A percentile compares a stretch with the other conserved stretches of the same genome.
These are phyloP conservation scores for Dimargaris cristalligena DNA, from an alignment of 192 early-diverging fungal genomes.

Conservation along the genomic window DNA sequence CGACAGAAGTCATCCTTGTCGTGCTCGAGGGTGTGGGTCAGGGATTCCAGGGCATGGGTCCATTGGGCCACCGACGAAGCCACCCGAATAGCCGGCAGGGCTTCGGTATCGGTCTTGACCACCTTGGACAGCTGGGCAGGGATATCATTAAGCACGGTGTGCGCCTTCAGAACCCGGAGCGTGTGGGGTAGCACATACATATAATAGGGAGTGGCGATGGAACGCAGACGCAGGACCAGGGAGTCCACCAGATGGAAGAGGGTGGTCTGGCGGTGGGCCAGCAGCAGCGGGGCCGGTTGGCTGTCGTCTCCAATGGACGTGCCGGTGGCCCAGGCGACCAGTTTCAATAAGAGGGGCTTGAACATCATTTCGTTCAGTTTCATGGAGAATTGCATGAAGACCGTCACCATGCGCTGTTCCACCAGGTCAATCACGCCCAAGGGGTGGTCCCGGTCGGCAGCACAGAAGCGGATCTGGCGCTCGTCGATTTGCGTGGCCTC, in stretches of 20 bases:
- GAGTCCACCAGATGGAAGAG: constrained; percentile 23
- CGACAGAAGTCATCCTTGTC: constrained; percentile 54
- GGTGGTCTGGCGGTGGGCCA: constrained; percentile 16
- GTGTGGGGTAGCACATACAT: constrained; percentile 53
- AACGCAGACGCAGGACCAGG: constrained; percentile 26
- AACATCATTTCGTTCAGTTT: constrained; percentile 90
- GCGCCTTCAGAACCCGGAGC: constrained; percentile 36
- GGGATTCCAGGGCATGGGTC: constrained; percentile 48
- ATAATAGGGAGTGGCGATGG: constrained; percentile 67
- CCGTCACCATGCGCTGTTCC: constrained; percentile 49
- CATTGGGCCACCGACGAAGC: constrained; percentile 31
- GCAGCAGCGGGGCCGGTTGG: background rate
- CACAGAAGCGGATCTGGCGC: background rate
- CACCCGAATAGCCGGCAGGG: background rate
- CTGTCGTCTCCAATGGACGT: too few species aligned
- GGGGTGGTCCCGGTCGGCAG: constrained; percentile 1
- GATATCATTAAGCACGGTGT: constrained; percentile 28
- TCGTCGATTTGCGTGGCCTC: background rate
- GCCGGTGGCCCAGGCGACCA: constrained; percentile 55
- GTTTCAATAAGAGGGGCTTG: constrained; percentile 80
- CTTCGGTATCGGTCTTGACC: constrained; percentile 20
- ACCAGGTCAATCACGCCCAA: constrained; percentile 29
- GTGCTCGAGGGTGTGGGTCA: constrained; percentile 47
- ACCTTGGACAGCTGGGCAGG: constrained; percentile 17
- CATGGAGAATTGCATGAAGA: constrained; percentile 69